phyloP scores from a whole-genome alignment of 140 eudicot genomes.

The Flaveria floridana region DNA sequence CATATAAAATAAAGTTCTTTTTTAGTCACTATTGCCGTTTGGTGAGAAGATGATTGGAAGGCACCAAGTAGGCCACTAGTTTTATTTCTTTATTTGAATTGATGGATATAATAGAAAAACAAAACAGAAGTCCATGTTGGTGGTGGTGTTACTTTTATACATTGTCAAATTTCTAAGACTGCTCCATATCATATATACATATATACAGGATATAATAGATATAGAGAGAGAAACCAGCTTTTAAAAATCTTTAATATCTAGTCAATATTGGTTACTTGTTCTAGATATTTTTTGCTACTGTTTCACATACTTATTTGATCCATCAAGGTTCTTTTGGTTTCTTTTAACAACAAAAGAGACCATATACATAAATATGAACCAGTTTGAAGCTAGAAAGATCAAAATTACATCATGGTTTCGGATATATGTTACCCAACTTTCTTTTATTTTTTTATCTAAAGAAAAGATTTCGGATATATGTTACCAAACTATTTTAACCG shows the following conservation, averaged over 20 bases:
- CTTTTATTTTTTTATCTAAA: no score
- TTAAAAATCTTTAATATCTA: constrained; percentile 11
- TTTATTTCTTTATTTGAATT: constrained; percentile 10
- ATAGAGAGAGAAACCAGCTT: constrained; percentile 2
- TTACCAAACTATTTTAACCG: no score
- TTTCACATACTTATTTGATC: background rate
- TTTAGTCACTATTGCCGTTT: background rate
- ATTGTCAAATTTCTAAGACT: constrained; percentile 22
- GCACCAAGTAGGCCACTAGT: constrained; percentile 9
- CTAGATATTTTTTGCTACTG: constrained; percentile 23
- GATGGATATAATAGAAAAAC: constrained; percentile 13
- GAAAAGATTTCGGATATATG: no score
- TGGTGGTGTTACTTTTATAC: constrained; percentile 23
- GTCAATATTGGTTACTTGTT: constrained; percentile 34
- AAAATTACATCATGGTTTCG: no score
- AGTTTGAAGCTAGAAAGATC: no score
- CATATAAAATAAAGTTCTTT: background rate
- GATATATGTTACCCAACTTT: no score
- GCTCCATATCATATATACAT: background rate
- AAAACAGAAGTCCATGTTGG: constrained; percentile 38
- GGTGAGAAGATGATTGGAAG: constrained; percentile 23
- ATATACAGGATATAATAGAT: background rate
- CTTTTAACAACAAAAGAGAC: no score
- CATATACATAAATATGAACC: no score
- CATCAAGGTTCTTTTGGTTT: no score